These are phyloP conservation scores for Ulota crispa DNA, from an alignment of 225 moss, liverwort and hornwort genomes.

Conservation along the genomic window DNA sequence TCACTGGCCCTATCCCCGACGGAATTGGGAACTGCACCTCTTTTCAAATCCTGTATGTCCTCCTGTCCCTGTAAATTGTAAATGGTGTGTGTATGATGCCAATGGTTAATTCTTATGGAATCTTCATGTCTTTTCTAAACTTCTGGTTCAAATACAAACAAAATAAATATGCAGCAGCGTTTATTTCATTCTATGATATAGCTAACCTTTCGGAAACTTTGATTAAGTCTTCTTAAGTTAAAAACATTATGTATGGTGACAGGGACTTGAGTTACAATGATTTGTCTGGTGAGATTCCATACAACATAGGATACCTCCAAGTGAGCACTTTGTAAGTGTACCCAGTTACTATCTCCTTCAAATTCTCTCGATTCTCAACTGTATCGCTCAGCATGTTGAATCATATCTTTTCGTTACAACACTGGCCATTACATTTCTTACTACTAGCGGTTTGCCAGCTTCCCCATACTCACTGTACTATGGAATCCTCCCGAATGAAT, in stretches of 20 bases:
- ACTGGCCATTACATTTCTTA: background rate
- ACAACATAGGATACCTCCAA: constrained; percentile 64
- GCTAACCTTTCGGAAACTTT: background rate
- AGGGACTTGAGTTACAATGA: constrained; percentile 64
- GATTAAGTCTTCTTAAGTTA: background rate
- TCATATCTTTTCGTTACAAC: background rate
- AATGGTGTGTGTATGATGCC: background rate
- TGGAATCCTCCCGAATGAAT: background rate
- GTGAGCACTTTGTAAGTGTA: constrained; percentile 64
- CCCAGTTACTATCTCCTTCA: background rate
- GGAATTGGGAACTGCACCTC: constrained; percentile 65
- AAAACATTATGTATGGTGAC: background rate
- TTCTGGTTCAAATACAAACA: background rate
- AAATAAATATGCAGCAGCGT: background rate
- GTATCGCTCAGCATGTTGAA: background rate
- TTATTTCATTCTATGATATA: background rate
- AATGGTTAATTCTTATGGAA: background rate
- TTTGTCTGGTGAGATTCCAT: constrained; percentile 56
- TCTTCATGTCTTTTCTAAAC: background rate
- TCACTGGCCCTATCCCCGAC: constrained; percentile 54
- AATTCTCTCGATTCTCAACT: background rate
- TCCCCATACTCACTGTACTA: background rate
- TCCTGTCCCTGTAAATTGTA: background rate
- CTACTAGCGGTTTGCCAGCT: background rate
- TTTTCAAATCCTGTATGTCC: constrained; percentile 54